Evolutionary conservation across 2,329 filamentous ascomycete genomes (phyloP).

Genomic region (Botryotinia globosa): DNA sequence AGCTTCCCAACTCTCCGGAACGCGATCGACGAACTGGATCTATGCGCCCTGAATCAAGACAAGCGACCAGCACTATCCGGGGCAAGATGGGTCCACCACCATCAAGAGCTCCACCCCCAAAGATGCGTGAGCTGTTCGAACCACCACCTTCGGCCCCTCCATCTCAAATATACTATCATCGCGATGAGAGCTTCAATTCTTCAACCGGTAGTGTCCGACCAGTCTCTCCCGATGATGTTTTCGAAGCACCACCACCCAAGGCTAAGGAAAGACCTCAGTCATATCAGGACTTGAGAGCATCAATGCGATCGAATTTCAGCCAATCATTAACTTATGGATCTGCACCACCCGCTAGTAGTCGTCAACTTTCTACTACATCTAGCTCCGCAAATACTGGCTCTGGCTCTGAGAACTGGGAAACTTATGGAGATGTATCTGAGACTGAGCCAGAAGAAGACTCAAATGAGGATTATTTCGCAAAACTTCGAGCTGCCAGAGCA

Average conservation of each 20-base stretch:
- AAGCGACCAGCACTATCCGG: conserved; percentile 40
- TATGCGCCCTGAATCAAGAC: conserved; percentile 29
- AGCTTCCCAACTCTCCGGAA: conserved; percentile 78
- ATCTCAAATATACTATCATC: conserved; percentile 54
- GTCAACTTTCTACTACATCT: conserved; percentile 73
- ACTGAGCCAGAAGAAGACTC: conserved; percentile 74
- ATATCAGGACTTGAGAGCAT: conserved; percentile 44
- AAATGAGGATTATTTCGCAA: conserved; percentile 84
- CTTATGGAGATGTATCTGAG: conserved; percentile 82
- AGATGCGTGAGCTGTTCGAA: conserved; percentile 80
- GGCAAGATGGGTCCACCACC: conserved; percentile 51
- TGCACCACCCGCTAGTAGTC: conserved; percentile 40
- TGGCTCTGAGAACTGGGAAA: conserved; percentile 96
- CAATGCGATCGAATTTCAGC: conserved; percentile 42
- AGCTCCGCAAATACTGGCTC: conserved; percentile 63
- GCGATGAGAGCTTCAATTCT: conserved; percentile 47
- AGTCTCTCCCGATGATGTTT: conserved; percentile 77
- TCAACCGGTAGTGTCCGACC: conserved; percentile 53
- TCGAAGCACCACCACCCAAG: conserved; percentile 60
- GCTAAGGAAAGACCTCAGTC: conserved; percentile 39
- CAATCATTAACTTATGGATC: conserved; percentile 32
- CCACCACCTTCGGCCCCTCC: conserved; percentile 47
- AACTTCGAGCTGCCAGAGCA: conserved; percentile 64
- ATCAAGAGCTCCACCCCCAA: conserved; percentile 73
- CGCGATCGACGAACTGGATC: conserved; percentile 44